A percentile compares a stretch with the other conserved stretches of the same genome.
Conservation (phyloP, 768 basidiomycete species). For the Suillus fuscotomentosus region DNA sequence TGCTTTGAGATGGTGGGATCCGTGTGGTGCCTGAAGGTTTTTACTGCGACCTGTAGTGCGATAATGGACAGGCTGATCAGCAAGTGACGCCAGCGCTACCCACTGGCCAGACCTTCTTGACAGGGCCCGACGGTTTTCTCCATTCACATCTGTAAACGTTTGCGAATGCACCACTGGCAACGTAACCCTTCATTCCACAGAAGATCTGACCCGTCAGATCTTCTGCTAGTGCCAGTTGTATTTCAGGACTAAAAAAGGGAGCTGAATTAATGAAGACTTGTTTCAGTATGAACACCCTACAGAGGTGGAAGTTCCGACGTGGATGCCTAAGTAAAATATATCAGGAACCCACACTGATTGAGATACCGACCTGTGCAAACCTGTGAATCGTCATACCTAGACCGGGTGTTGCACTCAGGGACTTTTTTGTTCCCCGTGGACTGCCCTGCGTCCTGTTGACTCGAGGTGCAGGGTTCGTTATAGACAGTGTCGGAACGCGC, state of each 20-base stretch:
- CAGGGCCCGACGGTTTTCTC: background rate
- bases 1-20: too few species aligned
- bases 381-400: background rate
- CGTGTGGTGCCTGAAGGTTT: background rate
- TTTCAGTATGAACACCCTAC: background rate
- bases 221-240: background rate
- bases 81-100: too few species aligned
- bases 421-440: background rate
- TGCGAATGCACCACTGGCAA: background rate
- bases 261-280: background rate
- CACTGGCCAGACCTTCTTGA: background rate
- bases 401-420: background rate
- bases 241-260: background rate
- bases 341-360: background rate
- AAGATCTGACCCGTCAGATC: background rate
- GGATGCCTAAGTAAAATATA: background rate
- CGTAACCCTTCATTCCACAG: background rate
- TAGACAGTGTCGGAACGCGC: background rate
- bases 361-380: background rate
- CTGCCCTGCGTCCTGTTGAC: background rate
- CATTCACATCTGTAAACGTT: slow-evolving; percentile 2
- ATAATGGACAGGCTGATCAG: background rate
- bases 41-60: slow-evolving; percentile 1
- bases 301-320: background rate
- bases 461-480: background rate